These are phyloP conservation scores for Ganoderma resinaceum DNA, from an alignment of 1,284 basidiomycete species.

Conservation along the genomic window DNA sequence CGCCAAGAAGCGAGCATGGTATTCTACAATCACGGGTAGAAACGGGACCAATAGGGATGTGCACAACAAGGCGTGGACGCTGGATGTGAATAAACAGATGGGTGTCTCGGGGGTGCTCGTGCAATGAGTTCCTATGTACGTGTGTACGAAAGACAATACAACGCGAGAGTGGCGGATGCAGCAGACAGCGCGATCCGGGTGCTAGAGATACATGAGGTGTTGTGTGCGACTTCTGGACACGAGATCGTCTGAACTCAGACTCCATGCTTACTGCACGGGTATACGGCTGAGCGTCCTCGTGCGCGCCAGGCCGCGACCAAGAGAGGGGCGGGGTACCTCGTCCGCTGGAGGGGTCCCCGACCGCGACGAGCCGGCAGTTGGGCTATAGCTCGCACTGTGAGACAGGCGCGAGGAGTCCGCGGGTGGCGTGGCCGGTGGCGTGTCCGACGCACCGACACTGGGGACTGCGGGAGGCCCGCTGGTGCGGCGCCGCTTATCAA, in stretches of 20 bases:
- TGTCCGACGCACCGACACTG: neutral
- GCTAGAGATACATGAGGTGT: conserved; percentile 4
- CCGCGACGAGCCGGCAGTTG: conserved; percentile 6
- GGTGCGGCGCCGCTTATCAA: conserved; percentile 24
- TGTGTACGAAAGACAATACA: conserved; percentile 2
- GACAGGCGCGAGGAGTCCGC: conserved; percentile 8
- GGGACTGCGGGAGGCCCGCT: neutral
- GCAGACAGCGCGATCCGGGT: neutral
- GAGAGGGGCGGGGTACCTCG: neutral
- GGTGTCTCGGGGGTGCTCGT: neutral
- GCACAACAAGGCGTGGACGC: neutral
- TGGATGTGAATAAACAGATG: neutral
- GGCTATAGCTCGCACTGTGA: conserved; percentile 7
- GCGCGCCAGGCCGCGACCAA: conserved; percentile 17
- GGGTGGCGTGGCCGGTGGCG: conserved; percentile 16
- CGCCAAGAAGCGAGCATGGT: neutral
- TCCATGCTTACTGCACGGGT: conserved; percentile 11
- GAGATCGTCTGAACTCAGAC: neutral
- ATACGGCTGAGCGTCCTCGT: conserved; percentile 24
- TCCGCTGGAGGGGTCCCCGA: conserved; percentile 18
- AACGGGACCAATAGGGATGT: neutral
- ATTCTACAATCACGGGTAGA: neutral
- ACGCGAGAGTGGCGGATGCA: neutral
- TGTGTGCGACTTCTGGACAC: neutral
- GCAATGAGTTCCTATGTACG: neutral